Percentiles rank a stretch among this genome's conserved stretches.
Evolutionary conservation across 306 rosid species (phyloP).

Genomic region (Herpetospermum pedunculosum): DNA sequence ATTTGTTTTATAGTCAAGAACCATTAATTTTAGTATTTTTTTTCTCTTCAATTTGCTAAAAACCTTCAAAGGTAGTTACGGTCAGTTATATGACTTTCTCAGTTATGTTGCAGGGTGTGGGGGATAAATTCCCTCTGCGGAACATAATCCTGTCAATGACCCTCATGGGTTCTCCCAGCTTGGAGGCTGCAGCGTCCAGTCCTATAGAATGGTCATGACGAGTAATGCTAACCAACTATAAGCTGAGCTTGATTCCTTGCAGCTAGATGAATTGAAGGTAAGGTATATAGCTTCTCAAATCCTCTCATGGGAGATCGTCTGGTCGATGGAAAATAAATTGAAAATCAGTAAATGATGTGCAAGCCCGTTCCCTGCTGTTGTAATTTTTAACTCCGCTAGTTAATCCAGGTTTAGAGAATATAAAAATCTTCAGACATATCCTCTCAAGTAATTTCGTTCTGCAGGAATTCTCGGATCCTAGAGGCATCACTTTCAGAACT

Average conservation of each 20-base stretch:
- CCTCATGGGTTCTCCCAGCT: background rate
- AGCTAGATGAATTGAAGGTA: background rate
- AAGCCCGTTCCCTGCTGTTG: background rate
- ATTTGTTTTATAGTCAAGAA: background rate
- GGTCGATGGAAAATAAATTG: background rate
- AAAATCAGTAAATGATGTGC: background rate
- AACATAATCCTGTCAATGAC: background rate
- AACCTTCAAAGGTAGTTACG: background rate
- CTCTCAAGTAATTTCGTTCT: background rate
- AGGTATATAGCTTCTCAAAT: background rate
- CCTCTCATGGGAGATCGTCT: background rate
- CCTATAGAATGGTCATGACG: background rate
- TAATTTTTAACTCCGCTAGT: background rate
- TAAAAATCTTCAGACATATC: background rate
- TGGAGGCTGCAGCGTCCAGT: background rate
- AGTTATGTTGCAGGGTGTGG: background rate
- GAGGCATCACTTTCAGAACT: background rate
- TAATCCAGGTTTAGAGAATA: background rate
- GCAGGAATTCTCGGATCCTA: background rate
- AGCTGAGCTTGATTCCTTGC: background rate
- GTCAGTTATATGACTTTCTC: background rate
- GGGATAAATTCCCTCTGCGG: background rate
- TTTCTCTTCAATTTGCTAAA: background rate
- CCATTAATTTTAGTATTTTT: background rate
- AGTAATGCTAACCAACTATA: background rate